These are phyloP conservation scores for Marsdenia floribunda DNA, from an alignment of 257 asterid species.

Conservation along the genomic window DNA sequence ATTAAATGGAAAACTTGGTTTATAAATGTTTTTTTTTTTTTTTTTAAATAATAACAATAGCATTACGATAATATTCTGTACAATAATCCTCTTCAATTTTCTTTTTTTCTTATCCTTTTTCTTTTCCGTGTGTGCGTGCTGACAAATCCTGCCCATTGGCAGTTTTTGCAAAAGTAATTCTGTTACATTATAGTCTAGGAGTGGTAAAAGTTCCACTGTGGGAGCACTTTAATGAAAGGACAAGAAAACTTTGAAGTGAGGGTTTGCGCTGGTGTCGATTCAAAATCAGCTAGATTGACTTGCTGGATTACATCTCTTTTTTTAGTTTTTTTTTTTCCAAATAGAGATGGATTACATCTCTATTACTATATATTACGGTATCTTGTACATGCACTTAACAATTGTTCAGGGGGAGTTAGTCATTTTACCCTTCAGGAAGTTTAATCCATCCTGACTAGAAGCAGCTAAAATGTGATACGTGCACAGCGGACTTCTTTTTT, in stretches of 20 bases:
- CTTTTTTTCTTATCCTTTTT: neutral
- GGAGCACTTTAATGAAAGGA: constrained; percentile 25
- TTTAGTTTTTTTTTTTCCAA: too few species aligned
- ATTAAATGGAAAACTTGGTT: neutral
- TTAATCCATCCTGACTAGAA: neutral
- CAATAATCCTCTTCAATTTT: neutral
- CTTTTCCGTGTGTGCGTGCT: too few species aligned
- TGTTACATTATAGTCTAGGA: constrained; percentile 24
- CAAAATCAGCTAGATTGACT: too few species aligned
- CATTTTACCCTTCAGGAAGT: neutral
- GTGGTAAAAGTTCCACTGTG: constrained; percentile 32
- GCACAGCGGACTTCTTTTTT: neutral
- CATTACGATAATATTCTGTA: too few species aligned
- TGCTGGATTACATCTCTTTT: too few species aligned
- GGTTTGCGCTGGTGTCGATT: constrained; percentile 49
- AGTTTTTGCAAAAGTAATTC: neutral
- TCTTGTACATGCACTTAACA: neutral
- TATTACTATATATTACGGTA: constrained; percentile 10
- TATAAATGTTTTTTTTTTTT: neutral
- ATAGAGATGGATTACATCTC: too few species aligned
- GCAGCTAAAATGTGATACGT: neutral
- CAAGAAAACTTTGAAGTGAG: constrained; percentile 38
- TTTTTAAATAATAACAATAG: too few species aligned
- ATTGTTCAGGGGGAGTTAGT: too few species aligned
- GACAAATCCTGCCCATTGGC: too few species aligned